Evolutionary conservation across 495 filamentous ascomycete species (phyloP).

Genomic region (Hypoxylon trugodes): DNA sequence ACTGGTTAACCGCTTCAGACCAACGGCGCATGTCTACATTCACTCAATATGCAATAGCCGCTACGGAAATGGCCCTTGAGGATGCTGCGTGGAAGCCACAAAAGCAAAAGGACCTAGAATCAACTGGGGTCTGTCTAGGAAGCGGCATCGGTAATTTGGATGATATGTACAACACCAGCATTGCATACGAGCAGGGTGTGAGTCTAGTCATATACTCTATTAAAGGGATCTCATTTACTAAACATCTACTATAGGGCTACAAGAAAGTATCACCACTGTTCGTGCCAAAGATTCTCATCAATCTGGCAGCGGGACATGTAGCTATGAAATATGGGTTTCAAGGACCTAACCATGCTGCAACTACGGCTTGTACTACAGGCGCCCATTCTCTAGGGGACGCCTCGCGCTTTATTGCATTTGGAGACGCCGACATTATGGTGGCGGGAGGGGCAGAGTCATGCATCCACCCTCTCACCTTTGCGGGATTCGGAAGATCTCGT

Average conservation of each 20-base stretch:
- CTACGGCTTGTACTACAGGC: conserved; percentile 94
- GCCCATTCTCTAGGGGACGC: conserved; percentile 95
- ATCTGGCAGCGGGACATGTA: conserved; percentile 92
- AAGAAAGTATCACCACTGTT: conserved; percentile 92
- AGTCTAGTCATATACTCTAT: conserved; percentile 39
- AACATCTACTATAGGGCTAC: conserved; percentile 68
- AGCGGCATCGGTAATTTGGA: conserved; percentile 95
- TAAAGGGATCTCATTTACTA: conserved; percentile 6
- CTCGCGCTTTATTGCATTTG: conserved; percentile 84
- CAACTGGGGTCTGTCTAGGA: conserved; percentile 90
- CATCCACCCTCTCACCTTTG: conserved; percentile 91
- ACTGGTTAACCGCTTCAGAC: conserved; percentile 77
- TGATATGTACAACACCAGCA: conserved; percentile 82
- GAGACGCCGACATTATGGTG: conserved; percentile 93
- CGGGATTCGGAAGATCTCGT: conserved; percentile 87
- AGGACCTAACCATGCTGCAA: conserved; percentile 90
- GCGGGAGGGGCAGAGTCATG: conserved; percentile 94
- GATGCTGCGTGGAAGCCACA: conserved; percentile 84
- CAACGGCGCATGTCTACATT: conserved; percentile 90
- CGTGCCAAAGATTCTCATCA: conserved; percentile 91
- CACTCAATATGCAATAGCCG: conserved; percentile 88
- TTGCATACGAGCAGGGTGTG: conserved; percentile 78
- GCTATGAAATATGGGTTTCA: conserved; percentile 91
- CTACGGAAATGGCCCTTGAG: conserved; percentile 82
- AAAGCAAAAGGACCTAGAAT: conserved; percentile 67